Conservation (phyloP, 176 grass and related monocot species). For the Elymus sibiricus region DNA sequence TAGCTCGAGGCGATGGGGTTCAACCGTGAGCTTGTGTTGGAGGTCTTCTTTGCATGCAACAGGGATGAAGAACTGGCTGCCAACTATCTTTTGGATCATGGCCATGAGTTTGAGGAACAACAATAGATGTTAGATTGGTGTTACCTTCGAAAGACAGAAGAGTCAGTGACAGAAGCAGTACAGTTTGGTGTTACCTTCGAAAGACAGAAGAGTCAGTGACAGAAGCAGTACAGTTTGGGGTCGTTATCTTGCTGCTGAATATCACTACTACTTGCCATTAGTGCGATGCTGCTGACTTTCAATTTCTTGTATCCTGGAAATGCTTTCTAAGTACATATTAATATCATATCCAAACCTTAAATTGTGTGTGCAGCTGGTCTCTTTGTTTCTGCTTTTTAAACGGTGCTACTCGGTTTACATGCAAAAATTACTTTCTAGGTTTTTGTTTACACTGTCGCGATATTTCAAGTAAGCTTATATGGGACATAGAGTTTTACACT, state of each 20-base stretch:
- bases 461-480: not conserved
- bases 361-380: conserved; percentile 13
- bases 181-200: conserved; percentile 4
- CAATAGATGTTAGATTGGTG: conserved; percentile 34
- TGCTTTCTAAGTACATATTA: conserved; percentile 64
- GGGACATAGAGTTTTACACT: no score
- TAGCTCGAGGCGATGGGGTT: conserved; percentile 98
- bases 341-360: conserved; percentile 31
- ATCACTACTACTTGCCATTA: conserved; percentile 17
- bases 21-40: conserved; percentile 78
- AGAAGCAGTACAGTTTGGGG: conserved; percentile 25
- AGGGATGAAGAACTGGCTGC: conserved; percentile 94
- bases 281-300: conserved; percentile 33
- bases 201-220: not conserved
- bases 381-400: not conserved
- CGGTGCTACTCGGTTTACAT: not conserved
- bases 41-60: conserved; percentile 99
- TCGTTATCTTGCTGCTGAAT: conserved; percentile 30
- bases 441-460: not conserved
- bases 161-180: conserved; percentile 5
- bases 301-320: conserved; percentile 37
- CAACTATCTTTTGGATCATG: conserved; percentile 94
- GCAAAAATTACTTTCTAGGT: not conserved
- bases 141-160: not conserved
- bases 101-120: conserved; percentile 88